These are phyloP conservation scores for Candida yuanshanica DNA, from an alignment of 805 yeast species.

Conservation along the genomic window DNA sequence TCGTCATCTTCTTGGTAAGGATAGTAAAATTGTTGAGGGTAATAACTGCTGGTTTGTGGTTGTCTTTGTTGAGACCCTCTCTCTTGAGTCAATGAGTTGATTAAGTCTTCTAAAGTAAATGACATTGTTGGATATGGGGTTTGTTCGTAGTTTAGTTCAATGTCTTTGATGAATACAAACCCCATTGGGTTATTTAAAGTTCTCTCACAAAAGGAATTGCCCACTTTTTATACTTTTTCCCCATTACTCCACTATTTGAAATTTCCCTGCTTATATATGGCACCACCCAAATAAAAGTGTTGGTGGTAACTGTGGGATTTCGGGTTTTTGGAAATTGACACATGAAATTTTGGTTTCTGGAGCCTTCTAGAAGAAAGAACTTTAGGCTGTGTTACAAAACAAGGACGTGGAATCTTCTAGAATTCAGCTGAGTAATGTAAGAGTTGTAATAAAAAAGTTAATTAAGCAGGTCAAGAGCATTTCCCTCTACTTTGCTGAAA, in stretches of 20 bases:
- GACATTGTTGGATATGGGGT: neutral
- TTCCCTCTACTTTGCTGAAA: too few relatives aligned
- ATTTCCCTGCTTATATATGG: neutral
- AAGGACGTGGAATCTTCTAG: too few relatives aligned
- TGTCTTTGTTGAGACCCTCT: neutral
- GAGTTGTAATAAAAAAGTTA: too few relatives aligned
- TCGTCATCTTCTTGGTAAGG: slow-evolving; percentile 8
- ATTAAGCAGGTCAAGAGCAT: too few relatives aligned
- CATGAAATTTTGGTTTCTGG: neutral
- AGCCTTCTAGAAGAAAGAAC: neutral
- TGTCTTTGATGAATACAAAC: neutral
- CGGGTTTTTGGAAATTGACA: too few relatives aligned
- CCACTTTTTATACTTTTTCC: neutral
- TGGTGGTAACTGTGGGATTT: too few relatives aligned
- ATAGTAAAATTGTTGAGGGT: neutral
- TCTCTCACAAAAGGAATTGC: neutral
- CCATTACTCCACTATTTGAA: too few relatives aligned
- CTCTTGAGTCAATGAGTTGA: slow-evolving; percentile 16
- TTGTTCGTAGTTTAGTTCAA: neutral
- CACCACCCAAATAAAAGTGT: neutral
- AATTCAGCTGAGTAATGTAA: too few relatives aligned
- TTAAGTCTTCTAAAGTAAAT: slow-evolving; percentile 16
- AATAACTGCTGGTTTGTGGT: neutral
- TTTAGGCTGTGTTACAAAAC: neutral
- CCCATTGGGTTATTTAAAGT: neutral